These are phyloP conservation scores for Steccherinum ochraceum DNA, from an alignment of 768 basidiomycete species.

Conservation along the genomic window DNA sequence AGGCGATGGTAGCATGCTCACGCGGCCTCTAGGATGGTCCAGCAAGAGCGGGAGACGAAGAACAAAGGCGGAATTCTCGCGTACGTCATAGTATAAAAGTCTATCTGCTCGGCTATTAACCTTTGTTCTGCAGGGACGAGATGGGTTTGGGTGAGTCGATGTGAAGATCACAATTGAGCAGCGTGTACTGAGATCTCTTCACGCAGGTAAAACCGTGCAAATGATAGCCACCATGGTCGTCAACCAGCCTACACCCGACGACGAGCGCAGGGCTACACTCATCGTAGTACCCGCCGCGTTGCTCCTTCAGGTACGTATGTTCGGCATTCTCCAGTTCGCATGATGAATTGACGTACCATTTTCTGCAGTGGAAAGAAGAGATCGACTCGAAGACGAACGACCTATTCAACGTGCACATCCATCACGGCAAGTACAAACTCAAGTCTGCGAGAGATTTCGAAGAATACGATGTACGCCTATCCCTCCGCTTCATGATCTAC, in stretches of 20 bases:
- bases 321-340: not conserved
- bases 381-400: conserved; percentile 61
- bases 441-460: conserved; percentile 38
- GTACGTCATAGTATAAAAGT: conserved; percentile 23
- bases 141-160: conserved; percentile 51
- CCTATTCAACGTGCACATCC: conserved; percentile 56
- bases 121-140: conserved; percentile 41
- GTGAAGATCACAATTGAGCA: not conserved
- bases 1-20: too few relatives aligned
- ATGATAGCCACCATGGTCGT: conserved; percentile 75
- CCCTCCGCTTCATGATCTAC: not conserved
- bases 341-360: not conserved
- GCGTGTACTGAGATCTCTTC: conserved; percentile 3
- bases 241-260: conserved; percentile 47
- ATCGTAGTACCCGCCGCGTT: conserved; percentile 75
- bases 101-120: conserved; percentile 1
- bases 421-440: conserved; percentile 67
- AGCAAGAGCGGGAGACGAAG: conserved; percentile 42
- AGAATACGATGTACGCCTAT: conserved; percentile 14
- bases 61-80: conserved; percentile 63
- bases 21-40: conserved; percentile 64
- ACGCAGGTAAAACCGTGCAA: conserved; percentile 62
- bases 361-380: conserved; percentile 63
- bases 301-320: conserved; percentile 48
- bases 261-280: conserved; percentile 50